Evolutionary conservation across 352 stramenopile genomes (phyloP).

Genomic region (Phytophthora ohioensis): DNA sequence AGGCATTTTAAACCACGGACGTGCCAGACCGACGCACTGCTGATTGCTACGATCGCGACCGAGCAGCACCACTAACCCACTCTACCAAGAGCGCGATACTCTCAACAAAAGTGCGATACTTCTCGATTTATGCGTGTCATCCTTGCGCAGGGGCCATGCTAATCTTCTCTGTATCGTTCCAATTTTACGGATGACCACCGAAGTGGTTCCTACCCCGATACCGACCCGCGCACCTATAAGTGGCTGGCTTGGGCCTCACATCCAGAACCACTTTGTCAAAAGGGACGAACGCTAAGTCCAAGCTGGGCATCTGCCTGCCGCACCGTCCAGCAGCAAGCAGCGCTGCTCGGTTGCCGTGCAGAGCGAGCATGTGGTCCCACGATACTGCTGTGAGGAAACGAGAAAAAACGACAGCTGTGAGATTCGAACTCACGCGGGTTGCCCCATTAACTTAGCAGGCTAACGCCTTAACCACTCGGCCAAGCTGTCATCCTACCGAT

Average conservation of each 20-base stretch:
- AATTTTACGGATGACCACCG: slow-evolving; percentile 54
- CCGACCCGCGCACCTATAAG: not conserved
- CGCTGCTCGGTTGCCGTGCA: not conserved
- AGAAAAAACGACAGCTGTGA: slow-evolving; percentile 32
- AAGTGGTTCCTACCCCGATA: not conserved
- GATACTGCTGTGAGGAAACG: not conserved
- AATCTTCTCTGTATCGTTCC: slow-evolving; percentile 47
- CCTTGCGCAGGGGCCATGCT: no score
- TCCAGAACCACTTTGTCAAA: not conserved
- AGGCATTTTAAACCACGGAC: no score
- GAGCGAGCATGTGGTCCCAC: not conserved
- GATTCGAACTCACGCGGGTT: slow-evolving; percentile 35
- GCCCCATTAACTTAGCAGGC: slow-evolving; percentile 33
- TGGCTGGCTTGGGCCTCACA: not conserved
- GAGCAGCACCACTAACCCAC: not conserved
- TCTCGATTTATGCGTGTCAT: no score
- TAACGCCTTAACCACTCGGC: slow-evolving; percentile 29
- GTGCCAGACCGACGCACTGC: not conserved
- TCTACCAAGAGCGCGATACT: not conserved
- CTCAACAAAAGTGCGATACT: not conserved
- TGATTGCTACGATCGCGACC: not conserved
- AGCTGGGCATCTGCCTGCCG: not conserved
- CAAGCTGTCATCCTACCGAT: slow-evolving; percentile 20
- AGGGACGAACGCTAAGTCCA: not conserved
- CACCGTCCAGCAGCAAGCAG: not conserved